phyloP scores from a whole-genome alignment of 441 rosid species.

The Kokia cookei region DNA sequence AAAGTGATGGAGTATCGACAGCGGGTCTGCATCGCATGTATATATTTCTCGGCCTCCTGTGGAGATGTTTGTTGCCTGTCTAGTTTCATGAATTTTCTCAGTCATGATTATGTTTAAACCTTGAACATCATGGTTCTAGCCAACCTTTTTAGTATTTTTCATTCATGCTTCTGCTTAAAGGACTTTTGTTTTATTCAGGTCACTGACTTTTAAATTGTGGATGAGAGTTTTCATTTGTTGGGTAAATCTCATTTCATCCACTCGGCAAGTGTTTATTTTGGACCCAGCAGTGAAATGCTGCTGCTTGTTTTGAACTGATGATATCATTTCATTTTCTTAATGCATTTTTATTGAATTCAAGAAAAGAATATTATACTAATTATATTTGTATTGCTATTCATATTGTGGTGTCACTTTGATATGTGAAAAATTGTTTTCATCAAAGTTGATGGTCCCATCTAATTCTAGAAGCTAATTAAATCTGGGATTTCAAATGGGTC shows the following conservation, averaged over 20 bases:
- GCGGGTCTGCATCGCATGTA: constrained; percentile 26
- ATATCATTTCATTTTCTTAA: neutral
- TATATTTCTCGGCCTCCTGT: constrained; percentile 39
- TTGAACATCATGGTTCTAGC: constrained; percentile 15
- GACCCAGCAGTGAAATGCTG: constrained; percentile 12
- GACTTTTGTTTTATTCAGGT: constrained; percentile 17
- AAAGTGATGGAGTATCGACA: constrained; percentile 1
- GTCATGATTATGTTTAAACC: constrained; percentile 29
- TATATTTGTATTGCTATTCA: too few relatives aligned
- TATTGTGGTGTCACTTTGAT: too few relatives aligned
- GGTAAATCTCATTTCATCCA: constrained; percentile 9
- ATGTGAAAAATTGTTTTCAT: too few relatives aligned
- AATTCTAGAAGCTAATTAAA: constrained; percentile 51
- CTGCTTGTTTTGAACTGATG: constrained; percentile 3
- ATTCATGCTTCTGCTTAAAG: constrained; percentile 25
- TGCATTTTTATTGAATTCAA: neutral
- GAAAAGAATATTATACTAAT: too few relatives aligned
- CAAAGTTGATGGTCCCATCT: neutral
- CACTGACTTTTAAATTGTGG: constrained; percentile 27
- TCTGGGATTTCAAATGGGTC: constrained; percentile 42
- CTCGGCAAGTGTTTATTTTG: constrained; percentile 13
- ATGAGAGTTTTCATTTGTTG: constrained; percentile 26
- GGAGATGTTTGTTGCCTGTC: constrained; percentile 28
- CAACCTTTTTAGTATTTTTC: constrained; percentile 23
- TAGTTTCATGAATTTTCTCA: constrained; percentile 34